Conservation (phyloP, 108 stramenopile genomes). For the Nitzschia sp. region DNA sequence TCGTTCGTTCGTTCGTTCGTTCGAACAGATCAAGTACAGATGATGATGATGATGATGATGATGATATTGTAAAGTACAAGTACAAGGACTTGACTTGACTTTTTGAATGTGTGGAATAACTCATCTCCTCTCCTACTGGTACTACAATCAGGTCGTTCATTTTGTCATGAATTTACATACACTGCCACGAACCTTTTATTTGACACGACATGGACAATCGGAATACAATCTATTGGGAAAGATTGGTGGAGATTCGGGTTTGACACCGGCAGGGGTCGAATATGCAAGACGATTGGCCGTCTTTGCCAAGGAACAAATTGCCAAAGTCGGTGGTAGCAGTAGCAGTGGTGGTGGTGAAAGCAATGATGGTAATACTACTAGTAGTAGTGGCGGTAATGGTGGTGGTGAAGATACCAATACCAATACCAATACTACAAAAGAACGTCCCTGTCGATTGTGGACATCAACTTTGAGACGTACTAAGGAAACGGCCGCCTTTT, state of each 20-base stretch:
- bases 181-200: conserved; percentile 86
- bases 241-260: conserved; percentile 98
- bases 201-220: conserved; percentile 98
- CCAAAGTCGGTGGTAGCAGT: conserved; percentile 1
- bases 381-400: no score
- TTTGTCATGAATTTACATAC: conserved; percentile 95
- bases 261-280: conserved; percentile 83
- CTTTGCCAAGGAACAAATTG: conserved; percentile 87
- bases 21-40: no score
- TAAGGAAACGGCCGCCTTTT: conserved; percentile 93
- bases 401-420: no score
- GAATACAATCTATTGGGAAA: conserved; percentile 97
- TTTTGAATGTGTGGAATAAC: no score
- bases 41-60: no score
- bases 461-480: conserved; percentile 95
- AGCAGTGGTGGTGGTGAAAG: background rate
- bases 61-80: no score
- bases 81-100: no score
- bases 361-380: no score
- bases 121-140: background rate
- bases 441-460: conserved; percentile 91
- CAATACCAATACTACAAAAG: conserved; percentile 31
- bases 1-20: no score
- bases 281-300: conserved; percentile 90
- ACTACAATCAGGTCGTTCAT: conserved; percentile 64